These are phyloP conservation scores for Grigorovia transvaalensis DNA, from an alignment of 805 yeast species.

Conservation along the genomic window DNA sequence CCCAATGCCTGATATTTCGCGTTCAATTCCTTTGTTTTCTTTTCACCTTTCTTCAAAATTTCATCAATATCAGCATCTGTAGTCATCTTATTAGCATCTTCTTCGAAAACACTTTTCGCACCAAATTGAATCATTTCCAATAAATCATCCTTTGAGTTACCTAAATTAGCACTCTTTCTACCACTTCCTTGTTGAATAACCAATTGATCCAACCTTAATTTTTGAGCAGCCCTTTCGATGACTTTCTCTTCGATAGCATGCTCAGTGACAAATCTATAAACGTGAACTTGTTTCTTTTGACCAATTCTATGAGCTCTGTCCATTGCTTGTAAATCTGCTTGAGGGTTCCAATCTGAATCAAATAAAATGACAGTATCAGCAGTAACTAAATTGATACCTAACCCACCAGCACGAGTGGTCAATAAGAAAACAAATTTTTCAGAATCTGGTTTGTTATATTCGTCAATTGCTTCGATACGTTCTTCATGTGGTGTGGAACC, in stretches of 20 bases:
- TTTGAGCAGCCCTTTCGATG: slow-evolving; percentile 89
- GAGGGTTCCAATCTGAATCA: slow-evolving; percentile 98
- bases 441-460: slow-evolving; percentile 71
- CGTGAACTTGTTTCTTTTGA: slow-evolving; percentile 89
- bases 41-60: slow-evolving; percentile 70
- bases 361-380: slow-evolving; percentile 84
- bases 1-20: slow-evolving; percentile 80
- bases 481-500: slow-evolving; percentile 91
- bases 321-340: slow-evolving; percentile 96
- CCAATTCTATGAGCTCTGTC: slow-evolving; percentile 97
- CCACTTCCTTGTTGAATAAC: slow-evolving; percentile 84
- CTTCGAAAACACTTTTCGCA: slow-evolving; percentile 77
- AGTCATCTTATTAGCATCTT: slow-evolving; percentile 25
- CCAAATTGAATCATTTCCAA: slow-evolving; percentile 96
- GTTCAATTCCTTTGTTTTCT: slow-evolving; percentile 67
- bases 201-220: slow-evolving; percentile 79
- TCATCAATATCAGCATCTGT: slow-evolving; percentile 66
- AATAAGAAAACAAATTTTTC: slow-evolving; percentile 73
- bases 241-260: slow-evolving; percentile 94
- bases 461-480: slow-evolving; percentile 85
- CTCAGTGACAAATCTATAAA: slow-evolving; percentile 85
- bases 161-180: slow-evolving; percentile 29
- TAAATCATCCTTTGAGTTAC: slow-evolving; percentile 48
- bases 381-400: slow-evolving; percentile 84
- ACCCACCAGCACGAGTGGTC: slow-evolving; percentile 95